Evolutionary conservation across 768 basidiomycete genomes (phyloP).

Genomic region (Lentinula detonsa): DNA sequence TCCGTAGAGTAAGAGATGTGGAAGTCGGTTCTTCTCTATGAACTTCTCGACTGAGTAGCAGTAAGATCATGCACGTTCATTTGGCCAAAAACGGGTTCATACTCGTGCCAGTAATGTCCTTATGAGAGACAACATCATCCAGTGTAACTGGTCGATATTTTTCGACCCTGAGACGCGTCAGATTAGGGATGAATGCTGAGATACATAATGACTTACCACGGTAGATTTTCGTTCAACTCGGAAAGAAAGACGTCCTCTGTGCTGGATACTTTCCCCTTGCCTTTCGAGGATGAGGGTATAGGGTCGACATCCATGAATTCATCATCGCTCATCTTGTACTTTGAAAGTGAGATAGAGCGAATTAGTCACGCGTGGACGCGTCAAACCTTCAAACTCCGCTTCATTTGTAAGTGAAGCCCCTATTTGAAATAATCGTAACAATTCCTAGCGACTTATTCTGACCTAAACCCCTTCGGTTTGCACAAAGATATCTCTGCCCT

Average conservation of each 20-base stretch:
- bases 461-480: too few species aligned
- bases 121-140: conserved; percentile 94
- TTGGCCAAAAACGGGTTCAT: conserved; percentile 18
- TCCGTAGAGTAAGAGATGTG: conserved; percentile 95
- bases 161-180: conserved; percentile 70
- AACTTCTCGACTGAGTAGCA: conserved; percentile 82
- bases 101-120: conserved; percentile 95
- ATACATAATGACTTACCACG: conserved; percentile 55
- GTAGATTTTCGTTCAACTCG: conserved; percentile 62
- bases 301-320: conserved; percentile 50
- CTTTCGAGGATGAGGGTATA: conserved; percentile 39
- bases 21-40: conserved; percentile 89
- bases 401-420: too few species aligned
- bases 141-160: conserved; percentile 92
- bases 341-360: background rate
- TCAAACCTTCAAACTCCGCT: background rate
- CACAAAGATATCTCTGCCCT: too few species aligned
- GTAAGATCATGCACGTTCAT: conserved; percentile 7
- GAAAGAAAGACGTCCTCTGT: conserved; percentile 18
- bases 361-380: background rate
- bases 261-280: conserved; percentile 63
- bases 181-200: background rate
- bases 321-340: conserved; percentile 17
- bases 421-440: too few species aligned
- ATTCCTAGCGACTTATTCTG: too few species aligned